phyloP scores from a whole-genome alignment of 75 land plant species.

The Azolla pinnata region DNA sequence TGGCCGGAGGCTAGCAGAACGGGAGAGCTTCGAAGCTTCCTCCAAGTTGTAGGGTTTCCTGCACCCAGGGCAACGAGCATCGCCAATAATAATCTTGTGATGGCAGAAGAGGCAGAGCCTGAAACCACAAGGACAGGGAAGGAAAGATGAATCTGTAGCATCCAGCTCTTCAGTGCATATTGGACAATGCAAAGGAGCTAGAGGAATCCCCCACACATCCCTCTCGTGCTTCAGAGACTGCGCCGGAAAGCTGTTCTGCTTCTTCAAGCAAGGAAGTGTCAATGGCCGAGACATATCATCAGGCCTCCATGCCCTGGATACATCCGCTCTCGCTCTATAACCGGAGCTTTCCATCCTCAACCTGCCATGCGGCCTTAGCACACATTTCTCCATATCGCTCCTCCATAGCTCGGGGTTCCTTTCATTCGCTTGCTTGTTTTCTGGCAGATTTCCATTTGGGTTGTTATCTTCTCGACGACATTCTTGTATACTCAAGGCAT shows the following conservation, averaged over 20 bases:
- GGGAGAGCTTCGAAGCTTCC: constrained; percentile 22
- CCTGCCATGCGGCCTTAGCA: constrained; percentile 24
- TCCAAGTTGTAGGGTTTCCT: constrained; percentile 51
- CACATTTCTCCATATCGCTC: constrained; percentile 5
- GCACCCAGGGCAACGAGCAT: constrained; percentile 92
- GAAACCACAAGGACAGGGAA: constrained; percentile 85
- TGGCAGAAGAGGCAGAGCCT: constrained; percentile 86
- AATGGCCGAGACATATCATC: constrained; percentile 74
- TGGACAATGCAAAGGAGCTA: constrained; percentile 56
- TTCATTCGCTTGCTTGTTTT: background rate
- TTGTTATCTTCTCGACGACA: no score
- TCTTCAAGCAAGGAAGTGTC: constrained; percentile 59
- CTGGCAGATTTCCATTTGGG: no score
- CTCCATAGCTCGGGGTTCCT: no score
- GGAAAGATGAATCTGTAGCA: constrained; percentile 66
- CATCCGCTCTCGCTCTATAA: constrained; percentile 9
- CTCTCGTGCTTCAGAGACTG: constrained; percentile 22
- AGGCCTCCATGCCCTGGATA: constrained; percentile 70
- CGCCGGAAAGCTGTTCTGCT: constrained; percentile 55
- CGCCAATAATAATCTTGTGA: constrained; percentile 64
- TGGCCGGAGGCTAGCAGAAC: constrained; percentile 17
- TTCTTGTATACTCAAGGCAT: constrained; percentile 37
- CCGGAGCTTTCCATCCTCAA: constrained; percentile 17
- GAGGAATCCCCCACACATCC: constrained; percentile 21
- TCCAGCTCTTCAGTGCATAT: constrained; percentile 89